Percentiles rank a stretch among this genome's conserved stretches.
Evolutionary conservation across 2,329 filamentous ascomycete species (phyloP).

Genomic region (Ceratocystis cubensis): DNA sequence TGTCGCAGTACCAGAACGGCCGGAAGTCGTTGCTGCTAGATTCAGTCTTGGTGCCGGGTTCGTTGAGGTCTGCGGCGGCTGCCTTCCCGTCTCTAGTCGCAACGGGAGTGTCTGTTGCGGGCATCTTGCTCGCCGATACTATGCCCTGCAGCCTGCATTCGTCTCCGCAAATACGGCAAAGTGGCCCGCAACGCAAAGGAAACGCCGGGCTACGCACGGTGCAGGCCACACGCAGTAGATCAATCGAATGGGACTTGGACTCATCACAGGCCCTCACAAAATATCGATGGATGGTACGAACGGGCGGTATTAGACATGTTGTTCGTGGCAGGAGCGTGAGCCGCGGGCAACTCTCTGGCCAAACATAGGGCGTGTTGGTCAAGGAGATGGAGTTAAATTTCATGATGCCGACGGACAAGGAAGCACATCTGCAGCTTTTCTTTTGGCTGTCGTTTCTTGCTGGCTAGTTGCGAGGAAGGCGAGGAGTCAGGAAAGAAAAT

Average conservation of each 20-base stretch:
- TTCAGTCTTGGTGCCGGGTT: no score
- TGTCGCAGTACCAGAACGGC: constrained; percentile 11
- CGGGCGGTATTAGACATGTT: constrained; percentile 11
- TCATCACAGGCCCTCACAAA: constrained; percentile 3
- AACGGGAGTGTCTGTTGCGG: background rate
- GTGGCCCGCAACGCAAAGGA: constrained; percentile 14
- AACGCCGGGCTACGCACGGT: constrained; percentile 17
- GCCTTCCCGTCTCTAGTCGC: background rate
- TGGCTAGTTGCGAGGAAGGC: background rate
- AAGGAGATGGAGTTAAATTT: background rate
- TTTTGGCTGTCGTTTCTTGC: background rate
- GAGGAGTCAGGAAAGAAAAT: background rate
- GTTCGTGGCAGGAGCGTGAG: constrained; percentile 6
- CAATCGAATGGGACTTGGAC: background rate
- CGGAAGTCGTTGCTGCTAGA: background rate
- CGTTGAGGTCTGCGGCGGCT: background rate
- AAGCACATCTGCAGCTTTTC: background rate
- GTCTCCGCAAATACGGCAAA: constrained; percentile 18
- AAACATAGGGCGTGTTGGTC: background rate
- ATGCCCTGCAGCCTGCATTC: background rate
- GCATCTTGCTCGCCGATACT: background rate
- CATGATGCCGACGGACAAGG: background rate
- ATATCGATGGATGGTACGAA: constrained; percentile 13
- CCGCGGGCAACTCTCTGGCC: background rate
- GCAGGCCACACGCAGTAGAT: constrained; percentile 3